phyloP scores from a whole-genome alignment of 2,329 filamentous ascomycete species.

The Dothistroma pini region DNA sequence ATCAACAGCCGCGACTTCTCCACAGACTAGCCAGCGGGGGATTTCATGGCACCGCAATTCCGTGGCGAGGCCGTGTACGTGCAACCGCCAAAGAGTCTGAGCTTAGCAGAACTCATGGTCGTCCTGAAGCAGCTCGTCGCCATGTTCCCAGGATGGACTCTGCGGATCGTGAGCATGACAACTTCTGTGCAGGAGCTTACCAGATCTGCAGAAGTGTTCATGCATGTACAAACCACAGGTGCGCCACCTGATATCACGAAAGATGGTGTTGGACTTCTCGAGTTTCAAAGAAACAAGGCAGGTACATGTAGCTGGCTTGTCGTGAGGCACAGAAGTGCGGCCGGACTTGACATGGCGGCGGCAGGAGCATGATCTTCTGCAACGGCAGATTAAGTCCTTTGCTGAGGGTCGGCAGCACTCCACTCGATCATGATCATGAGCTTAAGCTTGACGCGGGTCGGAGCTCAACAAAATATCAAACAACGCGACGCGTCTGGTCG shows the following conservation, averaged over 20 bases:
- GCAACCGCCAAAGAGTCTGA: background rate
- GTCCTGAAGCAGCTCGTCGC: background rate
- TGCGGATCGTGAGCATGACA: background rate
- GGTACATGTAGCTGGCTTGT: background rate
- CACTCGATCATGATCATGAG: too few species aligned
- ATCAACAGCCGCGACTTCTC: constrained; percentile 4
- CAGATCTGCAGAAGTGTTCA: constrained; percentile 1
- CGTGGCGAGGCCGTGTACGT: background rate
- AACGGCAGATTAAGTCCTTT: too few species aligned
- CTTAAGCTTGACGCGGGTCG: background rate
- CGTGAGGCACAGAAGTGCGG: constrained; percentile 1
- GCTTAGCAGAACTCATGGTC: background rate
- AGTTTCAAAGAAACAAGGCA: background rate
- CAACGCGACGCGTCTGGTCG: background rate
- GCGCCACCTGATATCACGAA: background rate
- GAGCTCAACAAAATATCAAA: background rate
- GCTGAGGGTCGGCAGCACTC: too few species aligned
- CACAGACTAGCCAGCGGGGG: background rate
- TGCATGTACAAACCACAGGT: background rate
- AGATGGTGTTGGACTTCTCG: constrained; percentile 1
- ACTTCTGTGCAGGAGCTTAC: background rate
- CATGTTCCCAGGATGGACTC: background rate
- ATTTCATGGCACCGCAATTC: background rate
- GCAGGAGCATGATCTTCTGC: background rate
- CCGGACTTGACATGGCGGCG: constrained; percentile 2